These are phyloP conservation scores for Colletotrichum lentis DNA, from an alignment of 2,329 filamentous ascomycete genomes.

Conservation along the genomic window DNA sequence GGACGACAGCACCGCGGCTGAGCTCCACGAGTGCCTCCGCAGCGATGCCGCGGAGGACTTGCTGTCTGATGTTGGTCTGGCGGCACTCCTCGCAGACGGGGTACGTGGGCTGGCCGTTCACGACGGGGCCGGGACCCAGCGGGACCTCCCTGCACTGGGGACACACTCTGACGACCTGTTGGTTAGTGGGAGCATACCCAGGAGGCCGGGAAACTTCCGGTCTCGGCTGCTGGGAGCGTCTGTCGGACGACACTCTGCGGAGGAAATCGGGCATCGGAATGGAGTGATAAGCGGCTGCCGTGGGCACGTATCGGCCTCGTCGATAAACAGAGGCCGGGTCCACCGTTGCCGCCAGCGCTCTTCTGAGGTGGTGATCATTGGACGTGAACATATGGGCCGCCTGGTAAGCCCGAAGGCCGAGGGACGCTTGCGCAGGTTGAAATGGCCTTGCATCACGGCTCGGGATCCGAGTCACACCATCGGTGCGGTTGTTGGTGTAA, in stretches of 20 bases:
- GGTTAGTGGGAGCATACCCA: background rate
- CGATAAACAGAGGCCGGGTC: background rate
- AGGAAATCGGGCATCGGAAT: background rate
- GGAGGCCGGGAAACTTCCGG: background rate
- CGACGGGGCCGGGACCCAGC: background rate
- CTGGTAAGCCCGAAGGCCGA: too few species aligned
- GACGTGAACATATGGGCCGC: background rate
- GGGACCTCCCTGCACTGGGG: background rate
- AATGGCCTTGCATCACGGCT: background rate
- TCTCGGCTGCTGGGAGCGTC: too few species aligned
- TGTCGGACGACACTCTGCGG: background rate
- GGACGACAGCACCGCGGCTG: background rate
- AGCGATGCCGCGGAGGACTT: background rate
- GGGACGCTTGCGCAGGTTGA: too few species aligned
- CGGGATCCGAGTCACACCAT: too few species aligned
- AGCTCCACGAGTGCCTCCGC: background rate
- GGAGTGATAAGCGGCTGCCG: too few species aligned
- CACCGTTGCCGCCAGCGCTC: background rate
- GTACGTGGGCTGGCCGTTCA: background rate
- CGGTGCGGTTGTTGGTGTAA: background rate
- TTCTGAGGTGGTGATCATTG: background rate
- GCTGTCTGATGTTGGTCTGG: slow-evolving; percentile 2
- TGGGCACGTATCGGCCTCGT: background rate
- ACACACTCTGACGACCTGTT: background rate
- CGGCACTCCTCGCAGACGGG: slow-evolving; percentile 17